Base-by-base conservation (phyloP, 306 rosid genomes). In the Acacia melanoxylon region DNA sequence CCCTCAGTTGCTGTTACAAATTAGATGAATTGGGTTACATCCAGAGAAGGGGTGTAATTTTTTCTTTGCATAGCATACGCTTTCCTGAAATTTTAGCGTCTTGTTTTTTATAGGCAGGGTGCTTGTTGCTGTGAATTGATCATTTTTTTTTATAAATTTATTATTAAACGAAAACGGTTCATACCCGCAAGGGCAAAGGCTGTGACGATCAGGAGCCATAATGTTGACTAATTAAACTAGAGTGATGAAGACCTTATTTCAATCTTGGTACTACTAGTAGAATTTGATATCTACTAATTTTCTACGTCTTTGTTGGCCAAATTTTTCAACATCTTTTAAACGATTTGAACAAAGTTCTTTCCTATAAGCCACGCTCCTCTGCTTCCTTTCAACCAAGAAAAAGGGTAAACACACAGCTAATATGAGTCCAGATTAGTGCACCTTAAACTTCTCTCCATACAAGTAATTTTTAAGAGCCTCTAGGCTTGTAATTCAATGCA, bases 1-100 rank as follows among this genome's bases (percentile, higher is more conserved):
- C 76, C 78, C 11, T 40, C 86, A 4, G 17, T 81, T 56, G 83
- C 83, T 22, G 78, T 69, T 25, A 61, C 86, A 45, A 48, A 81
- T 42, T 85, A 87, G 79, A 63, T 29, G 41, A 15, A 29, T 29
- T 63, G 4, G 41, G 20, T 63, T 27, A 71, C 27, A 74, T 67
- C 76, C 51, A 12, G 68, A 76, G 52, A 83, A 77, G 76, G 63
- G 45, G 42, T 80, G 25, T 56, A n/a, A 19, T 62, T 20, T 73
- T 73, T 44, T 51, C 41, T 2, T 65, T 77, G 81, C 75, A 80
- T 58, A 77, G 79, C 22, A 81, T 45, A 68, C 76, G 81, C 65
- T 35, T 56, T n/a, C 27, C 62, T 56, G 62, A 20, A 56, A 56
- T 20, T 35, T 17, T 25, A 5, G 17, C 2, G 33, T 24, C 17